These are phyloP conservation scores for Exophiala alcalophila DNA, from an alignment of 2,329 filamentous ascomycete species.

Conservation along the genomic window DNA sequence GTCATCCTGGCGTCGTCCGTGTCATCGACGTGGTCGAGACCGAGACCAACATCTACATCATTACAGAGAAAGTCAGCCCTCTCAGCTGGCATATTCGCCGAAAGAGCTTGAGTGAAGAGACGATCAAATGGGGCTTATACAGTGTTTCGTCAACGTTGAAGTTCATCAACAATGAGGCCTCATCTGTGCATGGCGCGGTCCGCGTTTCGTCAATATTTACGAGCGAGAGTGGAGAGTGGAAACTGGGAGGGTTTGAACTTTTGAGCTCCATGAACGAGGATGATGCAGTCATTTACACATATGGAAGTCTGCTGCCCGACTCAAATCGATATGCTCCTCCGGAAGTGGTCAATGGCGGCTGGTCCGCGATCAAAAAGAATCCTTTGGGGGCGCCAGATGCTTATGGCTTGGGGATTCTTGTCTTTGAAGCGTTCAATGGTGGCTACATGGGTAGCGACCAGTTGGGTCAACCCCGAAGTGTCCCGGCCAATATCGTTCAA, in stretches of 20 bases:
- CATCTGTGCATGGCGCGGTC: slow-evolving; percentile 85
- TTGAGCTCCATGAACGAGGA: slow-evolving; percentile 95
- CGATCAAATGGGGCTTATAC: slow-evolving; percentile 92
- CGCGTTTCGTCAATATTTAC: slow-evolving; percentile 85
- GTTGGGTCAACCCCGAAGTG: slow-evolving; percentile 76
- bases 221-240: slow-evolving; percentile 97
- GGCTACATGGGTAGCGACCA: slow-evolving; percentile 74
- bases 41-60: slow-evolving; percentile 92
- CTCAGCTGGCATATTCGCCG: slow-evolving; percentile 86
- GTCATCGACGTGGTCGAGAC: slow-evolving; percentile 96
- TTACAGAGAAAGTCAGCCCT: slow-evolving; percentile 84
- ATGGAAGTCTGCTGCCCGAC: slow-evolving; percentile 83
- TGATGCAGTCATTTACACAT: slow-evolving; percentile 87
- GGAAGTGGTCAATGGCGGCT: slow-evolving; percentile 81
- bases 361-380: slow-evolving; percentile 82
- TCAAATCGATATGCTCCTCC: slow-evolving; percentile 80
- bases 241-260: slow-evolving; percentile 87
- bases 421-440: slow-evolving; percentile 91
- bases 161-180: slow-evolving; percentile 91
- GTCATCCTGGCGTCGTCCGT: slow-evolving; percentile 92
- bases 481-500: slow-evolving; percentile 83
- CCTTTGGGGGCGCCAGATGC: slow-evolving; percentile 80
- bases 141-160: slow-evolving; percentile 86
- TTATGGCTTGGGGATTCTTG: slow-evolving; percentile 77
- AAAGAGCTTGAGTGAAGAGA: slow-evolving; percentile 84